Conservation (phyloP, 2,329 filamentous ascomycete genomes). For the Endoconidiophora polonica region DNA sequence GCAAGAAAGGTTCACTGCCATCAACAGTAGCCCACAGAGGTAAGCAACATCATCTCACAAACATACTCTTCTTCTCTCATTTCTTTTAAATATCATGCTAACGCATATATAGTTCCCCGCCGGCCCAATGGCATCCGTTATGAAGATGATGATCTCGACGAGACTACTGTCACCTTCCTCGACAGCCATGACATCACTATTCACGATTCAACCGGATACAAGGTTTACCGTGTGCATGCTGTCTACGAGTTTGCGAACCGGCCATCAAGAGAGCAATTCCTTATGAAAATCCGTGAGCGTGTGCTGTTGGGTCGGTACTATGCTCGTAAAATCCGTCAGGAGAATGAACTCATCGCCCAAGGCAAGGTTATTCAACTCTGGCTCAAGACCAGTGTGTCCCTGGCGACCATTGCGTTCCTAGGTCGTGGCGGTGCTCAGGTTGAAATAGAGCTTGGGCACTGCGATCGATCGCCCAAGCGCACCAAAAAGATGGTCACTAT, state of each 20-base stretch:
- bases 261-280: slow-evolving; percentile 9
- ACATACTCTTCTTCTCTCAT: neutral
- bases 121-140: slow-evolving; percentile 8
- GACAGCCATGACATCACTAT: slow-evolving; percentile 9
- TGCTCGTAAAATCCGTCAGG: slow-evolving; percentile 6
- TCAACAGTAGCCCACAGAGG: slow-evolving; percentile 9
- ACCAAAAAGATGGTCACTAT: slow-evolving; percentile 6
- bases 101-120: slow-evolving; percentile 1
- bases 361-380: slow-evolving; percentile 10
- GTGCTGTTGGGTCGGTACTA: slow-evolving; percentile 8
- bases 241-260: slow-evolving; percentile 10
- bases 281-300: slow-evolving; percentile 11
- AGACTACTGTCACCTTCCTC: slow-evolving; percentile 9
- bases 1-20: slow-evolving; percentile 4
- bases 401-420: slow-evolving; percentile 10
- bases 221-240: slow-evolving; percentile 8
- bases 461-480: slow-evolving; percentile 5
- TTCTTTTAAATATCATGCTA: neutral
- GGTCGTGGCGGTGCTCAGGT: slow-evolving; percentile 9
- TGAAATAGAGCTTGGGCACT: slow-evolving; percentile 9
- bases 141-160: slow-evolving; percentile 10
- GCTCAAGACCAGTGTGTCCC: slow-evolving; percentile 8
- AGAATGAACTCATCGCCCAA: slow-evolving; percentile 4
- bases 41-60: neutral
- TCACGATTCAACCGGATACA: slow-evolving; percentile 8